Evolutionary conservation across 371 early-diverging fungal species (phyloP), one percentile per base, ranked within the genome.

Genomic region (Batkoa obscura): DNA sequence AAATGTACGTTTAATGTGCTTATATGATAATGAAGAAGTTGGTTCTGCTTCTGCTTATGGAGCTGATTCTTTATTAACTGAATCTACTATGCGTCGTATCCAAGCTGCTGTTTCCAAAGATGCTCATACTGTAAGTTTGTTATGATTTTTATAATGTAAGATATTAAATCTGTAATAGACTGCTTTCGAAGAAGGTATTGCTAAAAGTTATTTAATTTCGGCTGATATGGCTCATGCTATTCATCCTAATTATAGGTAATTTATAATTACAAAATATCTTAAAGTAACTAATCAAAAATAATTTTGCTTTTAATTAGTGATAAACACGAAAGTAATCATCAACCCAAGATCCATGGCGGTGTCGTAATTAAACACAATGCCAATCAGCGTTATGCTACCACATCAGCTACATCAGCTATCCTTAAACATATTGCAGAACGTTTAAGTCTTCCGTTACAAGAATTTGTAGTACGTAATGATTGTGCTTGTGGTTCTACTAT

Each of bases 21-120:
- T 94, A 10, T 98, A 96, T 64, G 98, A 96, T 67, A 91, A 95
- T 69, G 98, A 98, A 71, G 98, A 98, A 62, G 79, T 96, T 46
- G 98, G 98, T n/a, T 91, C 92, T 37, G 67, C 66, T n/a, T 84
- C 92, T 30, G 92, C 93, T 2, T 82, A 90, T 59, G 98, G 98
- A 45, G 98, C 98, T 15, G 86, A 86, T 63, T 92, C 93, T 4
- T 82, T 84, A 57, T 68, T 94, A 59, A 69, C 94, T 42, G 88
- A 84, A 48, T 62, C 74, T 8, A 75, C 84, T 4, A 62, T 90
- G 39, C 75, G 78, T 55, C 75, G 89, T 49, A 23, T 69, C 70
- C 10, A 60, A 68, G 35, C 63, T 73, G 10, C 59, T 58, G 2
- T 62, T 64, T 6, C 62, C 57, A 2, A 23, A 6, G 56, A 8